Base-by-base conservation (phyloP, 306 rosid genomes). In the Casuarina equisetifolia region DNA sequence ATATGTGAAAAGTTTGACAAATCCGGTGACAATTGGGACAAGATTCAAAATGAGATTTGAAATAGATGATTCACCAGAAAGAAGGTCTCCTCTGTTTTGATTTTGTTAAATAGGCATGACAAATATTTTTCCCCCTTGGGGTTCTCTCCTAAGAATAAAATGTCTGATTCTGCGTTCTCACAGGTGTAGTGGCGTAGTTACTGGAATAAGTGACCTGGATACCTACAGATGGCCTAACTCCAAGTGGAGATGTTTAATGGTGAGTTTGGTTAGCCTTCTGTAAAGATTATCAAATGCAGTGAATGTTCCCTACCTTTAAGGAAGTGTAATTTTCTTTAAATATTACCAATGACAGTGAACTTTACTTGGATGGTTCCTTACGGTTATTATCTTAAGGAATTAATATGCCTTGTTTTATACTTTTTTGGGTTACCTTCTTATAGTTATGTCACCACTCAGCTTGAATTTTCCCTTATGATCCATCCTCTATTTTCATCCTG, bases 191-290 rank as follows among this genome's bases (percentile, higher is more conserved):
- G 87, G 98, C 55, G 83, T 90, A 45, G 97, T 92, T 70, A 88
- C 90, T 53, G 97, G 97, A 77, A 88, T 88, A 74, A 77, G 92
- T 73, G 98, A 94, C 82, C 72, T 89, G 89, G 97, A 94, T 90
- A 93, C 93, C 76, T 89, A 85, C 75, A 75, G 92, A 78, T 94
- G 98, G 98, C 90, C 93, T 1, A 90, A 92, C 72, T 94, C 98
- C 81, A 90, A 88, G 80, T 94, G 98, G 98, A 92, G 97, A 89
- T 86, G 93, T 87, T 88, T 94, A 85, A 94, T 87, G 95, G 98
- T 94, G 80, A 75, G 81, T 74, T 46, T 48, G 69, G 44, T 50
- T 76, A 55, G 25, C 55, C 46, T 42, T 11, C 64, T 76, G 70
- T 40, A 38, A 35, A 76, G 66, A 49, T 45, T 69, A 73, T 75